Evolutionary conservation across 1,284 basidiomycete species (phyloP).

Genomic region (Moesziomyces globuligerus): DNA sequence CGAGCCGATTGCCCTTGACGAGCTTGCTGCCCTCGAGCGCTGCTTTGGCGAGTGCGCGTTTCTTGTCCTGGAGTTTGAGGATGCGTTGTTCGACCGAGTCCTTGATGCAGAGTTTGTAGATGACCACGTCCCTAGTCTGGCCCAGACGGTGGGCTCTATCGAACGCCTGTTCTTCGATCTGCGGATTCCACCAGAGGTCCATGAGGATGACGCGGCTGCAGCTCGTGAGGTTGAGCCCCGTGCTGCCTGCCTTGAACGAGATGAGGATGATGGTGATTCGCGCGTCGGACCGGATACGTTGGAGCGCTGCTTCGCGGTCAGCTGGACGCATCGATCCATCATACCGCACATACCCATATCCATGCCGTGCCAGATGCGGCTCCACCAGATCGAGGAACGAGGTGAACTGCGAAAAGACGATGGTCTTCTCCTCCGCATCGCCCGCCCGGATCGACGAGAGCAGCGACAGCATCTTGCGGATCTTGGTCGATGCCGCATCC

Average conservation of each 20-base stretch:
- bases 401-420: conserved; percentile 83
- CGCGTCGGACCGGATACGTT: conserved; percentile 76
- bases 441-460: conserved; percentile 77
- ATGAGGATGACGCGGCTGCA: conserved; percentile 93
- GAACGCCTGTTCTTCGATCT: conserved; percentile 81
- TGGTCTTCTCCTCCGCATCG: conserved; percentile 80
- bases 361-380: conserved; percentile 77
- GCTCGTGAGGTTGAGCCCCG: conserved; percentile 91
- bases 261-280: conserved; percentile 82
- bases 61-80: conserved; percentile 76
- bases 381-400: conserved; percentile 87
- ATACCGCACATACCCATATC: conserved; percentile 82
- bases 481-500: conserved; percentile 75
- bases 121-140: conserved; percentile 85
- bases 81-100: conserved; percentile 91
- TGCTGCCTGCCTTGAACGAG: conserved; percentile 94
- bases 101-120: conserved; percentile 90
- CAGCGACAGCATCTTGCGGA: conserved; percentile 81
- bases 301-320: conserved; percentile 79
- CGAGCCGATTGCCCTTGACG: conserved; percentile 73
- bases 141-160: conserved; percentile 91
- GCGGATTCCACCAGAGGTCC: conserved; percentile 85
- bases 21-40: conserved; percentile 88
- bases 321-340: conserved; percentile 85
- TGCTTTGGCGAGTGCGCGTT: conserved; percentile 83